Conservation (phyloP, 441 rosid genomes). For the Codiaeum variegatum region DNA sequence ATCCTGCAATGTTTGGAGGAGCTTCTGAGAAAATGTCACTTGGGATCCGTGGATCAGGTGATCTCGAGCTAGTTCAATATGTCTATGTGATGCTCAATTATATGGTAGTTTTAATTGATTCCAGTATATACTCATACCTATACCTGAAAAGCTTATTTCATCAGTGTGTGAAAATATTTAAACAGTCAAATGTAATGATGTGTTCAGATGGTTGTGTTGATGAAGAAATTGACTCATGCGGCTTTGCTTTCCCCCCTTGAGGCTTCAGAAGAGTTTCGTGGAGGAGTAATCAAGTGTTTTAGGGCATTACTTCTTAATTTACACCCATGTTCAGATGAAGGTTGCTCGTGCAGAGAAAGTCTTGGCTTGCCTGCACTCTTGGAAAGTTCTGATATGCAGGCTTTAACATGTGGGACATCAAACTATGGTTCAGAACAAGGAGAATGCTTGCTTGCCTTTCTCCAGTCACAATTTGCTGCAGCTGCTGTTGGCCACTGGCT, state of each 20-base stretch:
- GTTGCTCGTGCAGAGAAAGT: conserved; percentile 60
- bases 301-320: conserved; percentile 57
- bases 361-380: conserved; percentile 54
- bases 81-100: neutral
- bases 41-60: conserved; percentile 82
- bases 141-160: neutral
- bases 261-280: conserved; percentile 91
- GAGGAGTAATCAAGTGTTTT: conserved; percentile 81
- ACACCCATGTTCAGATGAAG: conserved; percentile 49
- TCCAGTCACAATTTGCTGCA: conserved; percentile 71
- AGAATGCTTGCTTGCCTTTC: conserved; percentile 78
- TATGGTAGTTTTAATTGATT: neutral
- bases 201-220: conserved; percentile 70
- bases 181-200: conserved; percentile 10
- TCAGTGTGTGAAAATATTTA: neutral
- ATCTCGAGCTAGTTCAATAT: neutral
- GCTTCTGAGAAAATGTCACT: conserved; percentile 63
- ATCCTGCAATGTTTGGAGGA: conserved; percentile 77
- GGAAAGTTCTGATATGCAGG: conserved; percentile 33
- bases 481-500: conserved; percentile 96
- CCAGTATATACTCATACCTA: neutral
- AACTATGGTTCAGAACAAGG: conserved; percentile 32
- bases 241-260: conserved; percentile 71
- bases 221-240: conserved; percentile 71
- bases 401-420: conserved; percentile 24